Percentiles rank a stretch among this genome's conserved stretches.
Evolutionary conservation across 2,329 filamentous ascomycete species (phyloP).

Genomic region (Pyrenophora seminiperda): DNA sequence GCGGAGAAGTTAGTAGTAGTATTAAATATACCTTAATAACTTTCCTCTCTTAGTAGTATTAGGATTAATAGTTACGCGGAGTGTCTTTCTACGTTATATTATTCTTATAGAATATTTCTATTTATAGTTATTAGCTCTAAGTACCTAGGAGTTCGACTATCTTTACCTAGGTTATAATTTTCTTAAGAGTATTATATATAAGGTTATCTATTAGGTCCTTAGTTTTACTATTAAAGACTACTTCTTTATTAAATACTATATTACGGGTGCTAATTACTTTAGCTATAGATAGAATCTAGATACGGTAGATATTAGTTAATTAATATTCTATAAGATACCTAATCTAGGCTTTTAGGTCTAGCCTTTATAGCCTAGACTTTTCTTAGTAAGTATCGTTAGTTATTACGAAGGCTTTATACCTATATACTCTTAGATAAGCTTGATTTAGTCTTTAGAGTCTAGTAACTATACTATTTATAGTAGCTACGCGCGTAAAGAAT

Average conservation of each 20-base stretch:
- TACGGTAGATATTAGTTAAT: constrained; percentile 8
- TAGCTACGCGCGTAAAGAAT: constrained; percentile 5
- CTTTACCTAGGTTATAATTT: constrained; percentile 6
- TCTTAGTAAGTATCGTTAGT: background rate
- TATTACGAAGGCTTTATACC: constrained; percentile 11
- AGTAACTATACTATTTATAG: background rate
- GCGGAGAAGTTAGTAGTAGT: background rate
- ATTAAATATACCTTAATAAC: background rate
- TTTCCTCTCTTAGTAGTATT: constrained; percentile 4
- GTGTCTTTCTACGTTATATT: background rate
- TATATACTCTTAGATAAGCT: constrained; percentile 10
- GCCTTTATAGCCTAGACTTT: constrained; percentile 5
- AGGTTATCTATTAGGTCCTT: constrained; percentile 15
- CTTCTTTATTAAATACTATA: constrained; percentile 8
- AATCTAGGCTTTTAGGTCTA: constrained; percentile 10
- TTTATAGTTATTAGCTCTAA: background rate
- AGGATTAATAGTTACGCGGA: no score
- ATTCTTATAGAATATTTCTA: constrained; percentile 1
- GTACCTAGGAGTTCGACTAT: background rate
- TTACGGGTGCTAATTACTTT: constrained; percentile 10
- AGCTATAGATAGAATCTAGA: constrained; percentile 8
- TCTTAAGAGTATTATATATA: constrained; percentile 10
- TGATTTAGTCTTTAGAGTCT: constrained; percentile 1
- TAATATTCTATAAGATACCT: constrained; percentile 10
- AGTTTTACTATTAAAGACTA: constrained; percentile 8